These are phyloP conservation scores for Blastocystis sp. DNA, from an alignment of 352 stramenopile species.

Conservation along the genomic window DNA sequence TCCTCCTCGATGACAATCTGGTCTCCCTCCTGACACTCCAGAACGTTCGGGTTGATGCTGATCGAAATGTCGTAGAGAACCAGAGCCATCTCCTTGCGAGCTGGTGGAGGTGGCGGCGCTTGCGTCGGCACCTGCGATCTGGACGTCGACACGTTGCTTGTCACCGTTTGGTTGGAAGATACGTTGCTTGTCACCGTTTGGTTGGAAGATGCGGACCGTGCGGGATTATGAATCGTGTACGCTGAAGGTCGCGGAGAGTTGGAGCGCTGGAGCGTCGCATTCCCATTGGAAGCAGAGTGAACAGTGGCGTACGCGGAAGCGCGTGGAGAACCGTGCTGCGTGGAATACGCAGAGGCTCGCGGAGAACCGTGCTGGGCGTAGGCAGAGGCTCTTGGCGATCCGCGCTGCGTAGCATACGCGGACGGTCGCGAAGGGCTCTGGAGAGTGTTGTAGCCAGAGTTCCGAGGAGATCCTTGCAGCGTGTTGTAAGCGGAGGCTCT, in stretches of 20 bases:
- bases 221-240: not conserved
- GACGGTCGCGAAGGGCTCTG: not conserved
- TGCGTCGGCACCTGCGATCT: not conserved
- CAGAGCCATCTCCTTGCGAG: conserved; percentile 17
- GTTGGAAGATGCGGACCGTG: not conserved
- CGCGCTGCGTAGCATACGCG: not conserved
- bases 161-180: not conserved
- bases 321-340: not conserved
- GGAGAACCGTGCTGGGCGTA: not conserved
- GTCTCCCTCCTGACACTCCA: conserved; percentile 41
- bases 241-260: not conserved
- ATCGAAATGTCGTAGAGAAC: conserved; percentile 40
- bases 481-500: not conserved
- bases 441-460: not conserved
- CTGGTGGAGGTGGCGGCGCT: not conserved
- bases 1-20: conserved; percentile 50
- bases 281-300: no score
- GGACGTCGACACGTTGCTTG: not conserved
- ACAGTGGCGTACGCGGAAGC: not conserved
- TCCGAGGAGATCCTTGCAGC: not conserved
- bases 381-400: not conserved
- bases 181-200: not conserved
- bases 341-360: not conserved
- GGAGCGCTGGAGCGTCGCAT: no score
- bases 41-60: conserved; percentile 23